These are phyloP conservation scores for Cryptococcus hybrid DNA, from an alignment of 1,284 basidiomycete species.

Conservation along the genomic window DNA sequence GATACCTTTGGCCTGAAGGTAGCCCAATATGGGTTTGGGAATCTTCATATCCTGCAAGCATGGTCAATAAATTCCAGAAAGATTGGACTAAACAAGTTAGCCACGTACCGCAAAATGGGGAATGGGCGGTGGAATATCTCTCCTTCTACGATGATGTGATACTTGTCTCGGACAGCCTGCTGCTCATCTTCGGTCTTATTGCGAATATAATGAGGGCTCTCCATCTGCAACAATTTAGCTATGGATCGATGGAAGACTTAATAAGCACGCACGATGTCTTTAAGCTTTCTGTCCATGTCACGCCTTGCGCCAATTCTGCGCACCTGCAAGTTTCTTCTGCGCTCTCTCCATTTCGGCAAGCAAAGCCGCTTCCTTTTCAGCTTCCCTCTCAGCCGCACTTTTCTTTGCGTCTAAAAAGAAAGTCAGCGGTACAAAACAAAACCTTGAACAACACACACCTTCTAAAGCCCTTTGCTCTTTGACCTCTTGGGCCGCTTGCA, in stretches of 20 bases:
- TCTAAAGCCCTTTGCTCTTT: slow-evolving; percentile 74
- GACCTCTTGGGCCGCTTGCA: slow-evolving; percentile 91
- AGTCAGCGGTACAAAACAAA: neutral
- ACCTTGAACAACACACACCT: slow-evolving; percentile 56
- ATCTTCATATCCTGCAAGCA: slow-evolving; percentile 89
- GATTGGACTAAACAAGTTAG: neutral
- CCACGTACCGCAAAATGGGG: slow-evolving; percentile 65
- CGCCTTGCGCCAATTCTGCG: slow-evolving; percentile 88
- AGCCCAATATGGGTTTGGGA: slow-evolving; percentile 75
- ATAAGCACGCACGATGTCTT: slow-evolving; percentile 63
- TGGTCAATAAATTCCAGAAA: neutral
- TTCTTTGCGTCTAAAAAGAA: slow-evolving; percentile 70
- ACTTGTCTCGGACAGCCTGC: slow-evolving; percentile 75
- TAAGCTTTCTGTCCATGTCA: slow-evolving; percentile 82
- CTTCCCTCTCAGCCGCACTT: slow-evolving; percentile 73
- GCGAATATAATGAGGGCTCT: slow-evolving; percentile 79
- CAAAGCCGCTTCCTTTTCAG: slow-evolving; percentile 86
- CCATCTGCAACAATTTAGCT: slow-evolving; percentile 61
- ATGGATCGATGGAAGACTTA: neutral
- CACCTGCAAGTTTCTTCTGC: slow-evolving; percentile 81
- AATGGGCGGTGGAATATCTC: slow-evolving; percentile 88
- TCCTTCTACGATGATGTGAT: slow-evolving; percentile 90
- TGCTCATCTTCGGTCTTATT: slow-evolving; percentile 68
- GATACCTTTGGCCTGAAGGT: slow-evolving; percentile 82
- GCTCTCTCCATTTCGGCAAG: slow-evolving; percentile 86